Conservation (phyloP, 2,329 filamentous ascomycete genomes). For the Penicillium expansum region DNA sequence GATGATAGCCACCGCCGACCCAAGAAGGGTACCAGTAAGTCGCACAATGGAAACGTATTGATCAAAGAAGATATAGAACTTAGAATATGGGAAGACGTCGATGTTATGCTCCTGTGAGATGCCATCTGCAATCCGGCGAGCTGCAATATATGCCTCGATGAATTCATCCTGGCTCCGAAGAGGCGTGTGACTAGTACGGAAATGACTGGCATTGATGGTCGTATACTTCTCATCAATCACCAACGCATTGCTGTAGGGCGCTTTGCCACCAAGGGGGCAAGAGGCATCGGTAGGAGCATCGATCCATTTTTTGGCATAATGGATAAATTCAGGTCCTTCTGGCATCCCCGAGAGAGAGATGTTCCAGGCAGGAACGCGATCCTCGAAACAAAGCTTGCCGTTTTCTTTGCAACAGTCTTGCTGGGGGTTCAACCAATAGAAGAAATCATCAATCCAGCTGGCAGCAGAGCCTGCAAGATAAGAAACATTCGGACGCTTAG, state of each 20-base stretch:
- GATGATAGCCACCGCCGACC: slow-evolving; percentile 80
- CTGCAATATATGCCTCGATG: slow-evolving; percentile 83
- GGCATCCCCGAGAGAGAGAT: slow-evolving; percentile 89
- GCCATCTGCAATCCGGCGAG: slow-evolving; percentile 78
- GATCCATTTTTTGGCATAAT: slow-evolving; percentile 82
- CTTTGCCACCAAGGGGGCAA: slow-evolving; percentile 84
- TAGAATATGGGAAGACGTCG: slow-evolving; percentile 91
- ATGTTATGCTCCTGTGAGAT: slow-evolving; percentile 69
- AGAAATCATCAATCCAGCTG: slow-evolving; percentile 96
- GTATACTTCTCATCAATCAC: slow-evolving; percentile 67
- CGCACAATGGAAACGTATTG: slow-evolving; percentile 85
- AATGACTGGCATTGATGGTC: slow-evolving; percentile 79
- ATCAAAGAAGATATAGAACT: slow-evolving; percentile 99
- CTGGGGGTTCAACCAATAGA: slow-evolving; percentile 90
- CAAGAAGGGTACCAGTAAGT: slow-evolving; percentile 75
- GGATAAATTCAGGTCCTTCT: slow-evolving; percentile 82
- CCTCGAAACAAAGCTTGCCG: slow-evolving; percentile 72
- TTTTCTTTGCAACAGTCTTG: slow-evolving; percentile 73
- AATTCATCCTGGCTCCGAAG: slow-evolving; percentile 87
- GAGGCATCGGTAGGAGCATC: slow-evolving; percentile 73
- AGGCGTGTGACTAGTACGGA: slow-evolving; percentile 85
- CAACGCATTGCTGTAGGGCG: slow-evolving; percentile 80
- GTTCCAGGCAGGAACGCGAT: slow-evolving; percentile 80
- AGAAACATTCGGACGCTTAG: slow-evolving; percentile 81
- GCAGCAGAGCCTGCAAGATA: slow-evolving; percentile 86